A percentile compares a stretch with the other conserved stretches of the same genome.
Conservation (phyloP, 176 grass and related monocot species). For the Paspalum notatum region DNA sequence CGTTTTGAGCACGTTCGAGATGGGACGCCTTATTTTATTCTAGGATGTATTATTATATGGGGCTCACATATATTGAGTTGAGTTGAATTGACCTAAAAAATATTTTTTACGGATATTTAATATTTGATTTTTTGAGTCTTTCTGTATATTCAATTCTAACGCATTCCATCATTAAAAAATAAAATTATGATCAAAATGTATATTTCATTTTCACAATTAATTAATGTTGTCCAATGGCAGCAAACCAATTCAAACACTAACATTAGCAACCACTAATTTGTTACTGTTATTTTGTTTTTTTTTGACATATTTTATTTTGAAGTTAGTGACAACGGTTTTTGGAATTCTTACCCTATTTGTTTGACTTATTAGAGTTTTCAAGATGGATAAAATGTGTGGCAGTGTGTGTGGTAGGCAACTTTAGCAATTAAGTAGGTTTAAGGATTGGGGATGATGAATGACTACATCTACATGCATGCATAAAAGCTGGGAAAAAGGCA, state of each 20-base stretch:
- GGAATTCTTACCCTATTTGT: not conserved
- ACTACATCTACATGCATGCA: not conserved
- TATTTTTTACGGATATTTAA: not conserved
- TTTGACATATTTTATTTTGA: not conserved
- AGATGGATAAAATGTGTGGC: not conserved
- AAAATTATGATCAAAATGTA: not conserved
- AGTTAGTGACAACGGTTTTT: not conserved
- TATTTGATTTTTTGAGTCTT: not conserved
- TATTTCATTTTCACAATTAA: not conserved
- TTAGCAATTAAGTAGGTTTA: not conserved
- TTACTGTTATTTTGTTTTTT: not conserved
- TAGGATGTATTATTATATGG: too few species aligned
- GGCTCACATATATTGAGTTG: too few species aligned
- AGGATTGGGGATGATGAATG: not conserved
- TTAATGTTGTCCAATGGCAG: not conserved
- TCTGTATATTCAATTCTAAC: not conserved
- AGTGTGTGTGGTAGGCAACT: not conserved
- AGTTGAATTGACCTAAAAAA: not conserved
- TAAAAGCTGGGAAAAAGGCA: not conserved
- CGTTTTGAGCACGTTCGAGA: not conserved
- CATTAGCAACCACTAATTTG: not conserved
- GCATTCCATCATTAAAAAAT: too few species aligned
- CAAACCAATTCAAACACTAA: not conserved
- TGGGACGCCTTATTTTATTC: not conserved
- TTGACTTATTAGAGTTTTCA: not conserved